Percentiles rank a stretch among this genome's conserved stretches.
Evolutionary conservation across 2,329 filamentous ascomycete species (phyloP).

Genomic region (Pseudogymnoascus sp.): DNA sequence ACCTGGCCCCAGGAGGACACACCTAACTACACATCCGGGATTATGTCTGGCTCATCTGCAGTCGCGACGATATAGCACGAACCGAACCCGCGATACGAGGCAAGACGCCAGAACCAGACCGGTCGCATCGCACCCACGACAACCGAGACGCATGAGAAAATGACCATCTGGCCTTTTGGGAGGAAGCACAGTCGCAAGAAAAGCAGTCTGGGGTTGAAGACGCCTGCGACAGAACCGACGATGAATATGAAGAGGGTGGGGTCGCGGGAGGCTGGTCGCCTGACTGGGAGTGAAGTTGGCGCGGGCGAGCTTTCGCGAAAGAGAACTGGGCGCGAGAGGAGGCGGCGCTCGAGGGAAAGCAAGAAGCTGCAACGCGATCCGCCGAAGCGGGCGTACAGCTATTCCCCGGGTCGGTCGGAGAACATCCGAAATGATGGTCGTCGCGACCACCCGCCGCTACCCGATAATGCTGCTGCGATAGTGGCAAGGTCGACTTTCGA

Average conservation of each 20-base stretch:
- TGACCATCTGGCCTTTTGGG: conserved; percentile 80
- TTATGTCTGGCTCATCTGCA: conserved; percentile 1
- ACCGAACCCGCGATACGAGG: background rate
- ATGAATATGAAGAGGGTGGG: conserved; percentile 25
- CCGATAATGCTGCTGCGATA: conserved; percentile 19
- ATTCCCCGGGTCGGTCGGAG: conserved; percentile 52
- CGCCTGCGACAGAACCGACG: conserved; percentile 41
- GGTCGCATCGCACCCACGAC: background rate
- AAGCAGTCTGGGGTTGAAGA: conserved; percentile 45
- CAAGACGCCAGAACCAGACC: background rate
- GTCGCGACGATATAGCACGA: conserved; percentile 3
- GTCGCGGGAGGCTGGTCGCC: conserved; percentile 22
- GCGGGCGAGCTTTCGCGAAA: conserved; percentile 24
- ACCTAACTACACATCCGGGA: background rate
- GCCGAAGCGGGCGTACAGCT: conserved; percentile 50
- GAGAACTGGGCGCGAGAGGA: conserved; percentile 28
- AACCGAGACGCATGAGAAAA: conserved; percentile 31
- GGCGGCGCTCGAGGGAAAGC: conserved; percentile 28
- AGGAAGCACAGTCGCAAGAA: conserved; percentile 61
- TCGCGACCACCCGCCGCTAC: conserved; percentile 21
- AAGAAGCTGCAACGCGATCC: conserved; percentile 34
- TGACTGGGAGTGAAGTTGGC: conserved; percentile 27
- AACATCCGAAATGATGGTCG: conserved; percentile 29
- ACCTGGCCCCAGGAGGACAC: background rate
- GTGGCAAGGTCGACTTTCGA: conserved; percentile 22